Base-by-base conservation (phyloP, 768 basidiomycete species). In the Rossbeevera mucosa region DNA sequence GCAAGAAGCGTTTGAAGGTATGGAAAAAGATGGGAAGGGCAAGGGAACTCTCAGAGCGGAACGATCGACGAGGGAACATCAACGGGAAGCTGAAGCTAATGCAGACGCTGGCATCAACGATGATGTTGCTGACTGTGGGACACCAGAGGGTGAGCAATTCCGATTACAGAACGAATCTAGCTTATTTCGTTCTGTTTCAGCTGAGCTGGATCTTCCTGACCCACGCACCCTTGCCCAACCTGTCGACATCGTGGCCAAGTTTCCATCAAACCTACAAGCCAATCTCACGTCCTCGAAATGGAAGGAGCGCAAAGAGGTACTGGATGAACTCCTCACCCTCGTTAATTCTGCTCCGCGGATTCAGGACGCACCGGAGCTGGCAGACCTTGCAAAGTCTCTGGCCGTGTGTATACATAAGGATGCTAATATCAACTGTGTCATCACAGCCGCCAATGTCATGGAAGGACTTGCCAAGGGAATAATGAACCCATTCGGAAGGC, bases 341-440 rank as follows among this genome's bases (percentile, higher is more conserved):
- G 71, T 98, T 26, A 80, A 80, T 48, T 72, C 81, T 7, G 79
- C 86, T 3, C 84, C 86, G 12, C 80, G 85, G 52, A 88, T 97
- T 61, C 84, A 84, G 61, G 93, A 95, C 61, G 76, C 84, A 2
- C 73, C 86, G 7, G 90, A 90, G 62, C 75, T 96, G 4, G 81
- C 77, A 4, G 89, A 94, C 26, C 71, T 96, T 18, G 76, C 82
- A 7, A 85, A 82, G 59, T 83, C 87, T 3, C 72, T 99, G 16
- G 91, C 91, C 0, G 73, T 77, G 18, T 84, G 93, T 53, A 84
- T 96, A 61, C 83, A 90, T 50, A 80, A 80, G 54, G 96, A 99
- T 66, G 86, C 93, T 26, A 99, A 98, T 69, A 86, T 99, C 63
- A 91, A 91, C 59, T 97, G 94, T 66, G 96, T 99, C 46, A 88